Evolutionary conservation across 2,329 filamentous ascomycete genomes (phyloP), one percentile per base, ranked within the genome.

Genomic region (Aspergillus alliaceus): DNA sequence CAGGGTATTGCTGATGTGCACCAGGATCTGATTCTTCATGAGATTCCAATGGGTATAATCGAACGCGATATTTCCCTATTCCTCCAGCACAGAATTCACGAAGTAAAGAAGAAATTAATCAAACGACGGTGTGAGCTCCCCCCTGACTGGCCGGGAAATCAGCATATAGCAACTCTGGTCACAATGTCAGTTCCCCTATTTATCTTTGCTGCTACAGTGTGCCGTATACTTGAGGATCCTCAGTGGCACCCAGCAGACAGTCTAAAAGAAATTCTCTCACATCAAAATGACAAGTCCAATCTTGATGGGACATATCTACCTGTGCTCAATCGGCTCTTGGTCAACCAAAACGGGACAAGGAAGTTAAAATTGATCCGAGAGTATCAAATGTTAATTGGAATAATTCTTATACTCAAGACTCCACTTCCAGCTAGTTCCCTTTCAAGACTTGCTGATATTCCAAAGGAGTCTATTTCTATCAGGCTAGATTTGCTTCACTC

Each of bases 21-120:
- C 59, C 57, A 66, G 44, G 56, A 67, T 46, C 12, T 70, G 5
- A 51, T 7, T n/a, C 59, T 25, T 25, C 51, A 53, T 53, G 35
- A 53, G 6, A 22, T 53, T 22, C 22, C 25, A 2, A n/a, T n/a
- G 6, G 2, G 48, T 20, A 61, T 64, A 8, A 64, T 63, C 12
- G 51, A 64, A 47, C 64, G 60, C 11, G 67, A 71, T 39, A 66
- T 71, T 37, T 27, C 12, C 1, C 40, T 70, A 29, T 71, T 64
- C 51, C 53, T 72, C 1, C 39, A 58, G 8, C 1, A 69, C 24
- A 44, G 58, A 25, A 46, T 72, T 31, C 20, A 57, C 2, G 39
- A 59, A 35, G 63, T 69, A 8, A 57, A 54, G 42, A 6, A 40
- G 9, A 51, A 64, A 1, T 51, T 48, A 8, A 40, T 34, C n/a